Conservation (phyloP, 202 grass and related monocot species). For the Schoenoplectus tabernaemontani region DNA sequence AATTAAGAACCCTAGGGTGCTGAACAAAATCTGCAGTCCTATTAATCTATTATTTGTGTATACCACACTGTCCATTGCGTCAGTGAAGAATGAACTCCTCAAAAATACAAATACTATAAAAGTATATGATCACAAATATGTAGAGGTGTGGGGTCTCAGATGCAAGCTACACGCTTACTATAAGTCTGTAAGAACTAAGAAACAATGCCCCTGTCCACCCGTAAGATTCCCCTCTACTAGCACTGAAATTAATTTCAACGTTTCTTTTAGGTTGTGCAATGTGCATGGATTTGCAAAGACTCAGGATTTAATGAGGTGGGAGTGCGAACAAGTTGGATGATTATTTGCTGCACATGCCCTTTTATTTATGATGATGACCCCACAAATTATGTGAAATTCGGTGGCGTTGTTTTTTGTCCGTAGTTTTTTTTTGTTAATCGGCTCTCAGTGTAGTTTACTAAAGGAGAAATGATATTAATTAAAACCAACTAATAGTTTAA, state of each 20-base stretch:
- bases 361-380: not conserved
- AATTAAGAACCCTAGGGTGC: not conserved
- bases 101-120: not conserved
- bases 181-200: not conserved
- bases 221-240: not conserved
- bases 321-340: not conserved
- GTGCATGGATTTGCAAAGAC: not conserved
- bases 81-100: not conserved
- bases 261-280: no score
- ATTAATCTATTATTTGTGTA: not conserved
- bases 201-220: not conserved
- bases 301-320: slow-evolving; percentile 6
- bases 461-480: not conserved
- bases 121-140: not conserved
- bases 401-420: not conserved
- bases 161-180: not conserved
- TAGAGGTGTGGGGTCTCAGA: not conserved
- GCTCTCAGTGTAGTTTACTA: not conserved
- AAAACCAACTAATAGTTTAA: not conserved
- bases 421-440: not conserved
- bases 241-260: not conserved
- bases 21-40: no score
- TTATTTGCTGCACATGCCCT: not conserved
- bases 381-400: not conserved
- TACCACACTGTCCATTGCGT: not conserved